phyloP scores from a whole-genome alignment of 2,329 filamentous ascomycete species.

The Colletotrichum zoysiae region DNA sequence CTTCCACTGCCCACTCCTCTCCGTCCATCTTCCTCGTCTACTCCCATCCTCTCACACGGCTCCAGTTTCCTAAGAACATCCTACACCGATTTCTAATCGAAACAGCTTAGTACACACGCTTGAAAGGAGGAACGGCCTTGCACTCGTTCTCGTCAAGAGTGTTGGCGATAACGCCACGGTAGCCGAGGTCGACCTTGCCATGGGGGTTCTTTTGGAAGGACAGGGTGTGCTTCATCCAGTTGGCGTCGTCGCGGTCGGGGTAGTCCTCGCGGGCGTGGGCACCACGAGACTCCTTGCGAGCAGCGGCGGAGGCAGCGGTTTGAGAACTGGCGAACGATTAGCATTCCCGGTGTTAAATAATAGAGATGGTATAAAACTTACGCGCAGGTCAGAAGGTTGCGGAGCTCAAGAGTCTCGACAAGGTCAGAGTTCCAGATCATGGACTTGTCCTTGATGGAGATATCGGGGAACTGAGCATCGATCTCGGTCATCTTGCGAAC shows the following conservation, averaged over 20 bases:
- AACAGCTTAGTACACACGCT: constrained; percentile 81
- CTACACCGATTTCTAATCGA: constrained; percentile 37
- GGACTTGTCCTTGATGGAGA: constrained; percentile 97
- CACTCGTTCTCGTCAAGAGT: constrained; percentile 97
- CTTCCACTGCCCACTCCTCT: constrained; percentile 10
- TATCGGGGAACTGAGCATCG: constrained; percentile 82
- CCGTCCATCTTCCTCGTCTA: background rate
- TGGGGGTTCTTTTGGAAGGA: constrained; percentile 96
- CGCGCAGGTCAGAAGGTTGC: constrained; percentile 97
- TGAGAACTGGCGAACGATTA: constrained; percentile 70
- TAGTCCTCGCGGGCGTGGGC: constrained; percentile 97
- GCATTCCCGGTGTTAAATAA: constrained; percentile 10
- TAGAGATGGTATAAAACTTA: constrained; percentile 66
- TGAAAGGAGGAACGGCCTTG: constrained; percentile 96
- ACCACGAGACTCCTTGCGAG: constrained; percentile 96
- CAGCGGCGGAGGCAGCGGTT: constrained; percentile 90
- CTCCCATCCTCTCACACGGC: constrained; percentile 11
- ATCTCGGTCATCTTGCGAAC: constrained; percentile 88
- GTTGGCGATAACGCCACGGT: constrained; percentile 83
- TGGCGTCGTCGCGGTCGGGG: constrained; percentile 93
- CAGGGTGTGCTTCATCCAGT: constrained; percentile 99
- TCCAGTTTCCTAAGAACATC: constrained; percentile 28
- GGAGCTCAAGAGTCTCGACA: constrained; percentile 94
- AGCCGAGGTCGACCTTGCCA: constrained; percentile 85
- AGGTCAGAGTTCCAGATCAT: constrained; percentile 99